Conservation (phyloP, 306 rosid species). For the Prosopis cineraria region DNA sequence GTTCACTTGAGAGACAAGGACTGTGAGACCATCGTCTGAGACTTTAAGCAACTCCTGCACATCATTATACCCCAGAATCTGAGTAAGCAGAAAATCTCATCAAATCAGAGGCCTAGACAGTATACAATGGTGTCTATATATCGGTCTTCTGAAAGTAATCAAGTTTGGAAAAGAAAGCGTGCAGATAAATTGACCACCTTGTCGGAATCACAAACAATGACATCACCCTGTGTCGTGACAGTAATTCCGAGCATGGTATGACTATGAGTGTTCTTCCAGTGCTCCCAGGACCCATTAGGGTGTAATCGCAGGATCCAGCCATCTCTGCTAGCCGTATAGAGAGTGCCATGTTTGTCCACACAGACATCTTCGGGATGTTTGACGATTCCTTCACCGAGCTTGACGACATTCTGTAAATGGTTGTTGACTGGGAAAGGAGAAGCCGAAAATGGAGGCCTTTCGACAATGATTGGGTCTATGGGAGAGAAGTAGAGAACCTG, state of each 20-base stretch:
- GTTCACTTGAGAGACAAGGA: constrained; percentile 29
- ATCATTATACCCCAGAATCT: background rate
- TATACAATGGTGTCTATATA: no score
- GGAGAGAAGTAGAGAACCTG: constrained; percentile 51
- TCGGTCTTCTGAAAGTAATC: no score
- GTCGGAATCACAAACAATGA: constrained; percentile 49
- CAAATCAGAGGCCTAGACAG: no score
- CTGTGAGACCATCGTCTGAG: constrained; percentile 46
- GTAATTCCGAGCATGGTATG: constrained; percentile 37
- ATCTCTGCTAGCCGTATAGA: background rate
- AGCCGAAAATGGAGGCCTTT: constrained; percentile 35
- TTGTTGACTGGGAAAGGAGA: constrained; percentile 37
- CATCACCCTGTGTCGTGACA: constrained; percentile 33
- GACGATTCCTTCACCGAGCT: background rate
- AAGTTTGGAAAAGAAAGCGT: no score
- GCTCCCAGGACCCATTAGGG: background rate
- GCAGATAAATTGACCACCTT: no score
- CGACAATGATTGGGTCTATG: constrained; percentile 41
- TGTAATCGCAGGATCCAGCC: background rate
- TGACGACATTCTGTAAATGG: constrained; percentile 31
- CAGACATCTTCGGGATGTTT: background rate
- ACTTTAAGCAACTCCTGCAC: constrained; percentile 45
- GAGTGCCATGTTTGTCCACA: background rate
- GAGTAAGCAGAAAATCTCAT: background rate
- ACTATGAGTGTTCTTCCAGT: background rate